These are phyloP conservation scores for Boletus patriciae DNA, from an alignment of 768 basidiomycete genomes.

Conservation along the genomic window DNA sequence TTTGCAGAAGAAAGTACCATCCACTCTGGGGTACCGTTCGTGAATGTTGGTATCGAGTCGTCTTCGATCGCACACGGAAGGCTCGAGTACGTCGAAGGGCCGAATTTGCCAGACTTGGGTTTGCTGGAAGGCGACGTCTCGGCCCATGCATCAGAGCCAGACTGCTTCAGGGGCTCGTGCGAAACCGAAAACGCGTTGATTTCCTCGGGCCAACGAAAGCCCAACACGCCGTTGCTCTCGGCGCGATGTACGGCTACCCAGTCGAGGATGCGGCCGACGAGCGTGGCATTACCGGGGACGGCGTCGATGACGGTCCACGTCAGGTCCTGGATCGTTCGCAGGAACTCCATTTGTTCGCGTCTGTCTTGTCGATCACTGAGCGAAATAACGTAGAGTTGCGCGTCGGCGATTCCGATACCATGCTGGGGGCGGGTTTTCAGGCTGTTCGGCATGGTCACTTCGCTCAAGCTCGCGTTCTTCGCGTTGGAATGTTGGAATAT, in stretches of 20 bases:
- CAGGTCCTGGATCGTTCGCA: conserved; percentile 48
- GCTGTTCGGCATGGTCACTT: not conserved
- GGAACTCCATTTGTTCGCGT: conserved; percentile 53
- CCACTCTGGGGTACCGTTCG: conserved; percentile 41
- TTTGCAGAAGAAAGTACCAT: conserved; percentile 57
- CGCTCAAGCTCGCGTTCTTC: not conserved
- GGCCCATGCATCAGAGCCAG: conserved; percentile 27
- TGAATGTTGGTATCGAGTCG: conserved; percentile 37
- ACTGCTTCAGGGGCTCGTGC: conserved; percentile 3
- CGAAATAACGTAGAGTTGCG: conserved; percentile 56
- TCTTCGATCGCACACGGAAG: conserved; percentile 48
- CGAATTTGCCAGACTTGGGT: not conserved
- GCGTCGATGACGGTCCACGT: conserved; percentile 59
- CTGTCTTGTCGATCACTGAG: conserved; percentile 58
- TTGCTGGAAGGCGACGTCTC: conserved; percentile 1
- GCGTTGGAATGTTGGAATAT: not conserved
- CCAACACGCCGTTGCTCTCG: not conserved
- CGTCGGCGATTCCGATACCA: conserved; percentile 40
- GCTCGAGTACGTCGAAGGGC: not conserved
- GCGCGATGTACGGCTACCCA: conserved; percentile 35
- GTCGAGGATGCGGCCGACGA: conserved; percentile 43
- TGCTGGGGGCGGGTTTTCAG: not conserved
- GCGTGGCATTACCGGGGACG: conserved; percentile 37
- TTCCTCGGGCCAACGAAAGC: conserved; percentile 42
- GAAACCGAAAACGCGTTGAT: conserved; percentile 30